phyloP scores from a whole-genome alignment of 306 rosid species.

The Trifolium fragiferum region DNA sequence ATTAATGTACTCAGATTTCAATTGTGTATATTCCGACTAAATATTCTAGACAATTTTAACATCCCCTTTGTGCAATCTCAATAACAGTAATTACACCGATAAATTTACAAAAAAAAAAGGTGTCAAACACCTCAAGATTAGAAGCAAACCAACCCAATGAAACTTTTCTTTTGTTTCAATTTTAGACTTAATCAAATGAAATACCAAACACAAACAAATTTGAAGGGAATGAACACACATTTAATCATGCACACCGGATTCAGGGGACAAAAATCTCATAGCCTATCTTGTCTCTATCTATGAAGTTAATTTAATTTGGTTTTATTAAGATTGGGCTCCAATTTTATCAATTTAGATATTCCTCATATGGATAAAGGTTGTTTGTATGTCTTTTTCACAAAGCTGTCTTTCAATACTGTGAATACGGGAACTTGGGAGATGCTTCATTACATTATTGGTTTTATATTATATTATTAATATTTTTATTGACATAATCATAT shows the following conservation, averaged over 20 bases:
- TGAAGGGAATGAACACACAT: not conserved
- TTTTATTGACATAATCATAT: too few species aligned
- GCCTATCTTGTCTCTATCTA: not conserved
- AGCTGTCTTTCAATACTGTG: conserved; percentile 22
- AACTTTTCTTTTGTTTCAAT: not conserved
- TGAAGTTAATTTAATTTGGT: not conserved
- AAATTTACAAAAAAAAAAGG: too few species aligned
- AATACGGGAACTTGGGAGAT: not conserved
- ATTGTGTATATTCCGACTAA: too few species aligned
- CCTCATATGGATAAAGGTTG: conserved; percentile 20
- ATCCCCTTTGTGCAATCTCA: too few species aligned
- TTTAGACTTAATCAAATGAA: not conserved
- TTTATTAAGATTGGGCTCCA: not conserved
- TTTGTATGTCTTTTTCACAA: conserved; percentile 36
- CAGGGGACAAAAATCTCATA: not conserved
- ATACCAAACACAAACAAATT: not conserved
- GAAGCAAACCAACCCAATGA: too few species aligned
- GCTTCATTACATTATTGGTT: conserved; percentile 29
- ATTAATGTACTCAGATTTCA: too few species aligned
- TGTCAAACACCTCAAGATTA: too few species aligned
- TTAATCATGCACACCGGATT: not conserved
- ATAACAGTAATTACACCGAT: too few species aligned
- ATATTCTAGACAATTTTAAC: too few species aligned
- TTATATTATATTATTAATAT: too few species aligned
- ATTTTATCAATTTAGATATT: conserved; percentile 3